Percentiles rank a stretch among this genome's conserved stretches.
Conservation (phyloP, 139 green algal species). For the Haematococcus lacustris region DNA sequence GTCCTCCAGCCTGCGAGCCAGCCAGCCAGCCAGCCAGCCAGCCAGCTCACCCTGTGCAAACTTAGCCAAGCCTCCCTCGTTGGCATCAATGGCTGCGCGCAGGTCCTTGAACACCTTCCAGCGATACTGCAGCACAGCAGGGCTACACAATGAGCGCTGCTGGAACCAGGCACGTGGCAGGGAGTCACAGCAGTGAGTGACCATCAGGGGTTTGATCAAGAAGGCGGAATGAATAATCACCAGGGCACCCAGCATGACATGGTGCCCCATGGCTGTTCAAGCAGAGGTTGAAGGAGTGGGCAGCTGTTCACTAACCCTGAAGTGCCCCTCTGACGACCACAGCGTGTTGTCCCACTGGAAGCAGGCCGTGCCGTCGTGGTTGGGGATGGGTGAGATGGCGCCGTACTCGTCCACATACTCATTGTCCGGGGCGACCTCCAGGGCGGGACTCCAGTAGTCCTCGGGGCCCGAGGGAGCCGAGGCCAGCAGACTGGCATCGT, state of each 20-base stretch:
- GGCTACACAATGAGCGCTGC: too few relatives aligned
- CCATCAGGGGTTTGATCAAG: too few relatives aligned
- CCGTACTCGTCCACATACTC: slow-evolving; percentile 42
- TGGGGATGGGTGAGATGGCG: slow-evolving; percentile 40
- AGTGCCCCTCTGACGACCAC: slow-evolving; percentile 79
- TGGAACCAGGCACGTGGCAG: too few relatives aligned
- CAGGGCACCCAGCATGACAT: too few relatives aligned
- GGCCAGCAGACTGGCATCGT: background rate
- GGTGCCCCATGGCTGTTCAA: too few relatives aligned
- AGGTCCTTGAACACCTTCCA: slow-evolving; percentile 84
- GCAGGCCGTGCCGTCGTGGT: slow-evolving; percentile 85
- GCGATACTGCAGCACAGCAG: slow-evolving; percentile 61
- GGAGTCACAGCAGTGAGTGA: too few relatives aligned
- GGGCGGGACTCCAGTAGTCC: slow-evolving; percentile 40
- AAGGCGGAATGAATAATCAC: too few relatives aligned
- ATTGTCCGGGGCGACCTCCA: slow-evolving; percentile 32
- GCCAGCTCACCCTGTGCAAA: slow-evolving; percentile 71
- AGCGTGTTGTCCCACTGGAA: slow-evolving; percentile 84
- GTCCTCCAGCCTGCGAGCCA: background rate
- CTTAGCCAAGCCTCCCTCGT: slow-evolving; percentile 86
- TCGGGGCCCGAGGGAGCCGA: background rate
- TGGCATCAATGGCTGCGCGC: slow-evolving; percentile 69
- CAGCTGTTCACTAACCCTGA: slow-evolving; percentile 64
- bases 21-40: too few relatives aligned
- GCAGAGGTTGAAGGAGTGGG: too few relatives aligned